These are phyloP conservation scores for Castanea mollissima DNA, from an alignment of 306 rosid genomes.

Conservation along the genomic window DNA sequence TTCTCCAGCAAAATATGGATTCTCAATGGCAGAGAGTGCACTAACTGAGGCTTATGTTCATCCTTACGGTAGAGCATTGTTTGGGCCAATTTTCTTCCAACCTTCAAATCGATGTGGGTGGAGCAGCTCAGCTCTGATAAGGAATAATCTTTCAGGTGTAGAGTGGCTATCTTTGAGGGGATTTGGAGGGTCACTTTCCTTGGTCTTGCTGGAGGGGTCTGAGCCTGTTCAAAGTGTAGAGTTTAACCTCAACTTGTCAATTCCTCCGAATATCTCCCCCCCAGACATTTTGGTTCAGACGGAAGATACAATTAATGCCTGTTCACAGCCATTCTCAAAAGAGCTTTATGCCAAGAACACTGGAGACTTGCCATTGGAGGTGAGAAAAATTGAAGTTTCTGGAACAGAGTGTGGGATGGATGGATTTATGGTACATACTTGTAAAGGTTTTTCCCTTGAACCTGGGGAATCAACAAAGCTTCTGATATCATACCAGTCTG, in stretches of 20 bases:
- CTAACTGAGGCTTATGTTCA: conserved; percentile 76
- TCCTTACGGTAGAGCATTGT: conserved; percentile 55
- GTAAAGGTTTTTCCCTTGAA: conserved; percentile 54
- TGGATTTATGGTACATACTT: conserved; percentile 71
- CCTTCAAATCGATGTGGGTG: conserved; percentile 78
- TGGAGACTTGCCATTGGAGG: conserved; percentile 78
- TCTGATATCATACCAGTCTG: conserved; percentile 65
- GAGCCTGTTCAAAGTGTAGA: conserved; percentile 58
- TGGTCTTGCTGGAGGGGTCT: conserved; percentile 60
- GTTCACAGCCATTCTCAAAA: conserved; percentile 60
- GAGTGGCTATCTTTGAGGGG: conserved; percentile 80
- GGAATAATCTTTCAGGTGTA: conserved; percentile 93
- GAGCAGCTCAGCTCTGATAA: conserved; percentile 86
- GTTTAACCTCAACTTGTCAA: conserved; percentile 55
- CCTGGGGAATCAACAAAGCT: conserved; percentile 68
- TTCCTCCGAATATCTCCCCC: conserved; percentile 56
- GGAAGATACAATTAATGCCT: conserved; percentile 52
- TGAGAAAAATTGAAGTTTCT: conserved; percentile 62
- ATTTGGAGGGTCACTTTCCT: conserved; percentile 75
- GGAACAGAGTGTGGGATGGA: conserved; percentile 79
- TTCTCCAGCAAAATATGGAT: conserved; percentile 66
- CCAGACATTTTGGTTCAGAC: conserved; percentile 42
- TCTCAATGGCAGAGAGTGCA: conserved; percentile 76
- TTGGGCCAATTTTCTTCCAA: conserved; percentile 77
- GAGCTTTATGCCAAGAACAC: conserved; percentile 77